phyloP scores from a whole-genome alignment of 1,284 basidiomycete genomes.

The Garcileccinum viscosum region DNA sequence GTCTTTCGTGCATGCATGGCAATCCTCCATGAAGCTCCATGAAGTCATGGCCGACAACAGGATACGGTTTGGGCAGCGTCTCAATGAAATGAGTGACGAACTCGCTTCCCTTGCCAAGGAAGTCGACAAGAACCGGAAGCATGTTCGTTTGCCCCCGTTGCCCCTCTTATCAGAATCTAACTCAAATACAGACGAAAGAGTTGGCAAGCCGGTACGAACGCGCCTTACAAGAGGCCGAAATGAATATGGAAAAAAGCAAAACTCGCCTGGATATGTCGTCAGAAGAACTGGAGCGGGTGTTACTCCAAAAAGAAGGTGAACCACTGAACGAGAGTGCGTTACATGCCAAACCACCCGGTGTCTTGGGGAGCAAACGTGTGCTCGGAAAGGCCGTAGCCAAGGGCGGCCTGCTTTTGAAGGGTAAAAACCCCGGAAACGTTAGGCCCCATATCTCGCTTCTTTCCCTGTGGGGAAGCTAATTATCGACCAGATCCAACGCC shows the following conservation, averaged over 20 bases:
- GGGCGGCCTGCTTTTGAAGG: conserved; percentile 89
- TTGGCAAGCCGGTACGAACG: conserved; percentile 88
- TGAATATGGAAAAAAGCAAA: conserved; percentile 88
- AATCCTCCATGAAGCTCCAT: conserved; percentile 85
- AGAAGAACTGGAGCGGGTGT: conserved; percentile 93
- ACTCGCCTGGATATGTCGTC: conserved; percentile 86
- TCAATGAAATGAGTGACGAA: conserved; percentile 97
- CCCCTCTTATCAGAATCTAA: conserved; percentile 20
- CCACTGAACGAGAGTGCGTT: conserved; percentile 81
- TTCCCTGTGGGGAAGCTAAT: conserved; percentile 11
- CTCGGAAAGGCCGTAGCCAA: conserved; percentile 91
- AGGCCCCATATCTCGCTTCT: conserved; percentile 32
- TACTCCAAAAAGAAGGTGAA: conserved; percentile 95
- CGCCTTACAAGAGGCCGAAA: conserved; percentile 88
- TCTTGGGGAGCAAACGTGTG: conserved; percentile 73
- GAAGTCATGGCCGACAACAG: conserved; percentile 90
- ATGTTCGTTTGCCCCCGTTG: conserved; percentile 52
- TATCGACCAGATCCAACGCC: conserved; percentile 75
- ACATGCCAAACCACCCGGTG: conserved; percentile 59
- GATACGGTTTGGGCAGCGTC: conserved; percentile 81
- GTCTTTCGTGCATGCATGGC: conserved; percentile 89
- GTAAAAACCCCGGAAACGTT: conserved; percentile 91
- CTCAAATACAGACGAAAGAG: conserved; percentile 77
- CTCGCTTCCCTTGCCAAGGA: conserved; percentile 86
- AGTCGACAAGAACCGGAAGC: conserved; percentile 92